These are phyloP conservation scores for Nigrospora osmanthi DNA, from an alignment of 2,329 filamentous ascomycete species.

Conservation along the genomic window DNA sequence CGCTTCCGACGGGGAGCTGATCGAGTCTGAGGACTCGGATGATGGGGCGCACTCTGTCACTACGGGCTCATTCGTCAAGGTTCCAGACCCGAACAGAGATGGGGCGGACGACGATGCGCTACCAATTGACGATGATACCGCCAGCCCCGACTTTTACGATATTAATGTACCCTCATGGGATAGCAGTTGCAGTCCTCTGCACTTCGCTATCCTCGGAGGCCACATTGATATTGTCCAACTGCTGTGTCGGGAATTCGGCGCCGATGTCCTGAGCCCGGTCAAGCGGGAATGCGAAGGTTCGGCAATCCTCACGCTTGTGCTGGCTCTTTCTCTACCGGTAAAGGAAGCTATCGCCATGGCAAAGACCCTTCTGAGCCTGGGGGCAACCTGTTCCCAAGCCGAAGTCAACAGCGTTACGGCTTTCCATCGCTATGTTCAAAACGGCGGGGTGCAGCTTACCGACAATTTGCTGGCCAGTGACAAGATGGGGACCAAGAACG, in stretches of 20 bases:
- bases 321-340: constrained; percentile 57
- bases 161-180: constrained; percentile 79
- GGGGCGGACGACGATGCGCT: constrained; percentile 29
- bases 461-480: constrained; percentile 48
- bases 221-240: constrained; percentile 61
- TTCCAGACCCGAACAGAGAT: constrained; percentile 39
- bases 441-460: constrained; percentile 37
- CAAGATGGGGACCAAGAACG: constrained; percentile 49
- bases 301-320: constrained; percentile 61
- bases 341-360: constrained; percentile 60
- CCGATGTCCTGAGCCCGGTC: constrained; percentile 67
- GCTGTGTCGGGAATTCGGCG: constrained; percentile 67
- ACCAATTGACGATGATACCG: constrained; percentile 45
- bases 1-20: constrained; percentile 37
- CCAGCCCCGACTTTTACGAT: constrained; percentile 73
- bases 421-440: constrained; percentile 56
- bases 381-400: constrained; percentile 66
- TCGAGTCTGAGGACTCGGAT: constrained; percentile 37
- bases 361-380: constrained; percentile 56
- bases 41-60: constrained; percentile 43
- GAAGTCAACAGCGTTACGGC: constrained; percentile 57
- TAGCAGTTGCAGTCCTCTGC: constrained; percentile 62
- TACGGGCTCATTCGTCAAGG: constrained; percentile 69
- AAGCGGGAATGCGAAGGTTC: constrained; percentile 47
- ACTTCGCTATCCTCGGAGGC: constrained; percentile 70